A percentile compares a stretch with the other conserved stretches of the same genome.
Evolutionary conservation across 495 filamentous ascomycete genomes (phyloP).

Genomic region (Tuber aestivum): DNA sequence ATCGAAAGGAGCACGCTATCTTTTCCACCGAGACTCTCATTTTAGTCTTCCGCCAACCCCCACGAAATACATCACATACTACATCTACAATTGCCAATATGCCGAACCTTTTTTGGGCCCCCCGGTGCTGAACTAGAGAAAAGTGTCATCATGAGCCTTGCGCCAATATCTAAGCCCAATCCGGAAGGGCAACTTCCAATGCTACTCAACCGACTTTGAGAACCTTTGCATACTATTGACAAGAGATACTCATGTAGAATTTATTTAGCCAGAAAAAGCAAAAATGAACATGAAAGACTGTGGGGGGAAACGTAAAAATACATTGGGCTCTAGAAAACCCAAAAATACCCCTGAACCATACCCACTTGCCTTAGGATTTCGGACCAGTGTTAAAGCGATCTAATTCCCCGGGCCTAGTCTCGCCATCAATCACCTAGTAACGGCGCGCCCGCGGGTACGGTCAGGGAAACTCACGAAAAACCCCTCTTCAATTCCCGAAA

Average conservation of each 20-base stretch:
- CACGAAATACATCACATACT: neutral
- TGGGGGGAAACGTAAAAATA: neutral
- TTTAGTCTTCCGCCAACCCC: neutral
- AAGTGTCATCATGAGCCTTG: neutral
- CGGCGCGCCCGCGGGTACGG: neutral
- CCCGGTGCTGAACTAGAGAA: neutral
- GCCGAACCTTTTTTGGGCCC: neutral
- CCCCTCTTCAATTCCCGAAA: constrained; percentile 26
- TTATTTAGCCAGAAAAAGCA: neutral
- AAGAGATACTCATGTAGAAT: neutral
- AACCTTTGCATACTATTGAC: neutral
- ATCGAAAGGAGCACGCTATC: neutral
- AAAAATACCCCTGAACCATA: neutral
- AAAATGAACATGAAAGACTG: neutral
- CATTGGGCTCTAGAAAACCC: neutral
- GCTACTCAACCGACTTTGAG: neutral
- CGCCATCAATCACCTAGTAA: neutral
- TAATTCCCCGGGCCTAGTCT: neutral
- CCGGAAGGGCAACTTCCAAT: neutral
- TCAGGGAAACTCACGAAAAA: neutral
- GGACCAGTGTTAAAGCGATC: neutral
- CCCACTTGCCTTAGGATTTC: neutral
- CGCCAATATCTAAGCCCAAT: neutral
- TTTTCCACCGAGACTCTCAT: neutral
- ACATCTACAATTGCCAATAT: neutral